These are phyloP conservation scores for Ganoderma lingzhi DNA, from an alignment of 1,284 basidiomycete species.

Conservation along the genomic window DNA sequence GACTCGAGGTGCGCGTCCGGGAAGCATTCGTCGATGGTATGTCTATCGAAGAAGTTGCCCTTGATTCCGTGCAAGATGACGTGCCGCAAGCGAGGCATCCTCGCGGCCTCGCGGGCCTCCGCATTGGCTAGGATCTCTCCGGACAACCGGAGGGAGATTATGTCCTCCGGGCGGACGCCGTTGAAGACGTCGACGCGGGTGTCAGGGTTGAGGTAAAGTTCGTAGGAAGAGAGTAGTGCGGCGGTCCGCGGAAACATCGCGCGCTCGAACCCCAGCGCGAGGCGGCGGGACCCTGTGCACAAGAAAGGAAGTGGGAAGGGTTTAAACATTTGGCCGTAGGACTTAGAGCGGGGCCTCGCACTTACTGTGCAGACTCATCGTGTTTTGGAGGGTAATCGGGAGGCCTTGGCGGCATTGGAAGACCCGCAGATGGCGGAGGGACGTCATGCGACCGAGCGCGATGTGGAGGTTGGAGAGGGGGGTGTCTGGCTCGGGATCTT, in stretches of 20 bases:
- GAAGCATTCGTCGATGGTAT: constrained; percentile 41
- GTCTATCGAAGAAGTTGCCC: constrained; percentile 48
- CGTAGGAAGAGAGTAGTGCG: constrained; percentile 43
- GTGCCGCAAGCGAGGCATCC: constrained; percentile 39
- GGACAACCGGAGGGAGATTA: constrained; percentile 47
- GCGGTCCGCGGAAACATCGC: constrained; percentile 47
- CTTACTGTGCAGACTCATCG: constrained; percentile 28
- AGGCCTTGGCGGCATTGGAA: constrained; percentile 46
- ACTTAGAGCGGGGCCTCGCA: neutral
- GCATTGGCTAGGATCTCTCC: constrained; percentile 41
- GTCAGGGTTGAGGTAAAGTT: constrained; percentile 44
- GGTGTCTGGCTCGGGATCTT: constrained; percentile 20
- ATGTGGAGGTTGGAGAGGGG: constrained; percentile 46
- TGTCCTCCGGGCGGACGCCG: constrained; percentile 34
- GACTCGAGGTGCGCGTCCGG: constrained; percentile 40
- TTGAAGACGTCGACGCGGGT: constrained; percentile 44
- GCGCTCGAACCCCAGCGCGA: constrained; percentile 46
- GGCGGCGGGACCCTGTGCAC: constrained; percentile 25
- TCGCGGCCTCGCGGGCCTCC: constrained; percentile 21
- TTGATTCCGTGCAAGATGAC: constrained; percentile 46
- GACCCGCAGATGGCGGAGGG: constrained; percentile 46
- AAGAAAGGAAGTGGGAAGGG: neutral
- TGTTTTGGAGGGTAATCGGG: constrained; percentile 33
- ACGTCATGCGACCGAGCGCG: constrained; percentile 43
- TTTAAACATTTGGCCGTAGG: neutral